Conservation (phyloP, 2,329 filamentous ascomycete species). For the Exophiala bonariae region DNA sequence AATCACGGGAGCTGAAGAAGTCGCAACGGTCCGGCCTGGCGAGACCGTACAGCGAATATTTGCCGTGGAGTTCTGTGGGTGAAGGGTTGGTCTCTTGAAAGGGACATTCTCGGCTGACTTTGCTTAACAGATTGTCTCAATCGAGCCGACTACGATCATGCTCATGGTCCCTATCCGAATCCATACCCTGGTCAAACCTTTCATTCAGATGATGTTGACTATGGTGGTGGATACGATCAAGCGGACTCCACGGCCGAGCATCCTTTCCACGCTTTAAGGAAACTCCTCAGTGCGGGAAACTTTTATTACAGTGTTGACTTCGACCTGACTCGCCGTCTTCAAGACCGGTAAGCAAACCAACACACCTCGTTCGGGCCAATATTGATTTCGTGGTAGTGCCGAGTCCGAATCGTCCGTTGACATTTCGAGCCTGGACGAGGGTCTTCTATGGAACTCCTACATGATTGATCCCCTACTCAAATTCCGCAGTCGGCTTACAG, state of each 20-base stretch:
- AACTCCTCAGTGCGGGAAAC: constrained; percentile 85
- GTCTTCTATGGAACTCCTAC: constrained; percentile 96
- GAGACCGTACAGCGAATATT: constrained; percentile 88
- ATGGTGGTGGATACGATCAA: constrained; percentile 55
- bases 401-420: constrained; percentile 78
- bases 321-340: constrained; percentile 87
- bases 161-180: constrained; percentile 57
- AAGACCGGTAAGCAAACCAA: constrained; percentile 66
- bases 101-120: too few species aligned
- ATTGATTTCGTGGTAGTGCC: constrained; percentile 51
- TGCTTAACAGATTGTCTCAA: constrained; percentile 72
- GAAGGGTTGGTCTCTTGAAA: background rate
- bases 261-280: constrained; percentile 86
- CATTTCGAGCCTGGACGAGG: constrained; percentile 87
- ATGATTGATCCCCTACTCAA: constrained; percentile 93
- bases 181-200: constrained; percentile 55
- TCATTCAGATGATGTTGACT: constrained; percentile 54
- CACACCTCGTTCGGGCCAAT: constrained; percentile 12
- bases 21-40: constrained; percentile 79
- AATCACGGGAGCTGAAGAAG: constrained; percentile 74
- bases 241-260: constrained; percentile 76
- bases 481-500: constrained; percentile 79
- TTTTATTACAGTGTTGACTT: constrained; percentile 99
- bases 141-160: constrained; percentile 79
- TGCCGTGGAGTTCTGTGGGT: constrained; percentile 73